Base-by-base conservation (phyloP, 177 flowering plant species). In the Tripterygium wilfordii region DNA sequence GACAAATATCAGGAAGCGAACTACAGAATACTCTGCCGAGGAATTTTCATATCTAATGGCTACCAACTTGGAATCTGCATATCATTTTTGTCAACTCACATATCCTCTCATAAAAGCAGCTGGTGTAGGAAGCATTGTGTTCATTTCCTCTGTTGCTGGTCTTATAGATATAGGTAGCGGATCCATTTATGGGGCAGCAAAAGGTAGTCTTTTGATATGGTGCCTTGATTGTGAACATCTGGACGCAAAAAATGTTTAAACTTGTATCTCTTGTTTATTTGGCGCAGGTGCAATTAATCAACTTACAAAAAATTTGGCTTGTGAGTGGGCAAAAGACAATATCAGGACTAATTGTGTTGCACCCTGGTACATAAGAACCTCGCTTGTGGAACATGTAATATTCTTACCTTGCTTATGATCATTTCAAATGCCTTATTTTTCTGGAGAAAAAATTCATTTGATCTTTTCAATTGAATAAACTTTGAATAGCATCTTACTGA, bases 111-210 rank as follows among this genome's bases (percentile, higher is more conserved):
- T 76, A 10, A 78, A 81, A 58, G 74, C 76, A 36, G 71, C 84
- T 16, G 76, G 68, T 42, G 33, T 2, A 2, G 88, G 78, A 30
- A 81, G 65, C 53, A 68, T 78, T 48, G 84, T 81, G 50, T 78
- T 76, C 60, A 60, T 78, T 33, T 78, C 88, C 20, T 81, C 88
- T 48, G 80, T 78, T 50, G 82, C 70, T 7, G 82, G 82, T 15
- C 24, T 68, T 3, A 30, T 60, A 4, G 48, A 58, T 35, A 2
- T 78, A 7, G 63, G 66, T 15, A 38, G 63, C n/a, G 60, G 69
- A 22, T 63, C 79, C 28, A 54, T 76, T 43, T 81, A 78, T 57
- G 75, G 60, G 30, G 64, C 79, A 8, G 61, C 54, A n/a, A 79
- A 79, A 74, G 77, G 85, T 76, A 28, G 24, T n/a, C n/a, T n/a